A percentile compares a stretch with the other conserved stretches of the same genome.
Conservation (phyloP, 2,329 filamentous ascomycete species). For the Trichophyton benhamiae region DNA sequence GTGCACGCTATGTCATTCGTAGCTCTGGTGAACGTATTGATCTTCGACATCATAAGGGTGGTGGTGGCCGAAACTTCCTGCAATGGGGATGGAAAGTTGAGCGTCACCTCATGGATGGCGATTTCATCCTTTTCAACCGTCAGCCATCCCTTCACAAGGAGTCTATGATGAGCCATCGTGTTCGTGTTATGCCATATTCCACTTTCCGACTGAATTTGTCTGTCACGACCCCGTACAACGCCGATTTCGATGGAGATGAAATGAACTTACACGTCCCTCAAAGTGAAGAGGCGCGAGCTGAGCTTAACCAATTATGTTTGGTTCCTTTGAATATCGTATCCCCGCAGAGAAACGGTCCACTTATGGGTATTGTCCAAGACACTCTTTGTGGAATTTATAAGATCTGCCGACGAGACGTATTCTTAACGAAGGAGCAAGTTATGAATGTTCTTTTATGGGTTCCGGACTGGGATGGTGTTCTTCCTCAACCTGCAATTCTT, state of each 20-base stretch:
- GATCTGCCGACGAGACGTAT: conserved; percentile 82
- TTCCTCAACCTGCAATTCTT: conserved; percentile 84
- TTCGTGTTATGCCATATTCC: conserved; percentile 96
- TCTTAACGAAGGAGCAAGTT: conserved; percentile 77
- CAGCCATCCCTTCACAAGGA: conserved; percentile 98
- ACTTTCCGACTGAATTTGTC: conserved; percentile 96
- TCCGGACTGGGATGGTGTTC: conserved; percentile 89
- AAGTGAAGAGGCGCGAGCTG: conserved; percentile 88
- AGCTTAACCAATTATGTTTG: conserved; percentile 87
- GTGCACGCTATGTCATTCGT: conserved; percentile 91
- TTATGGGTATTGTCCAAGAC: conserved; percentile 99
- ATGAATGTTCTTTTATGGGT: conserved; percentile 99
- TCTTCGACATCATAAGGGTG: conserved; percentile 80
- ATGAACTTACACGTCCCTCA: conserved; percentile 99
- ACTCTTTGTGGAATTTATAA: conserved; percentile 95
- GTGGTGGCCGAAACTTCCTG: conserved; percentile 63
- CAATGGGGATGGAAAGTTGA: conserved; percentile 99
- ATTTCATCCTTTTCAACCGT: conserved; percentile 99
- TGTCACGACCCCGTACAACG: conserved; percentile 97
- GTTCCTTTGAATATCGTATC: conserved; percentile 99
- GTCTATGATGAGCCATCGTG: conserved; percentile 99
- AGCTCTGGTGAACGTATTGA: conserved; percentile 90
- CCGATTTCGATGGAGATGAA: conserved; percentile 98
- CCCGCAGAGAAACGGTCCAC: conserved; percentile 84
- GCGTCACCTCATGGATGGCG: conserved; percentile 86